Percentiles rank a stretch among this genome's conserved stretches.
phyloP scores from a whole-genome alignment of 495 filamentous ascomycete species.

The Lepraria neglecta region DNA sequence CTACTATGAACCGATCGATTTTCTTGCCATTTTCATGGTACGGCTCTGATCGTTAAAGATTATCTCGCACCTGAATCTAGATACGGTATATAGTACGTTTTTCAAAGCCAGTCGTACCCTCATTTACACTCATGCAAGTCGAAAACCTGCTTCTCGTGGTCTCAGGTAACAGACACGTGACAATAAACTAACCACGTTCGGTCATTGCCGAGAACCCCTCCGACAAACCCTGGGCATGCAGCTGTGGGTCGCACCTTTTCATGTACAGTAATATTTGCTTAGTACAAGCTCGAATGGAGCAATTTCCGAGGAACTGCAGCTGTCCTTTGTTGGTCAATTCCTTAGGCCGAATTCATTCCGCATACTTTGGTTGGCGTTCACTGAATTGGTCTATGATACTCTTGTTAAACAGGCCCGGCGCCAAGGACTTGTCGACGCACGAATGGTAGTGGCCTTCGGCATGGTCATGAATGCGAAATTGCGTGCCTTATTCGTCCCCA shows the following conservation, averaged over 20 bases:
- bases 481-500: background rate
- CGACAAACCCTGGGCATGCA: background rate
- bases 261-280: constrained; percentile 1
- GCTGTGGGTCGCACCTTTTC: background rate
- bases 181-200: background rate
- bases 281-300: background rate
- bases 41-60: background rate
- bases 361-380: background rate
- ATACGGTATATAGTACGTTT: background rate
- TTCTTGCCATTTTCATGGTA: background rate
- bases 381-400: background rate
- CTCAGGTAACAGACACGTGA: background rate
- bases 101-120: background rate
- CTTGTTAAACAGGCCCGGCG: background rate
- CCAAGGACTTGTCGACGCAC: background rate
- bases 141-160: background rate
- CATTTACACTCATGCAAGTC: background rate
- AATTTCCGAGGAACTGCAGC: background rate
- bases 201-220: constrained; percentile 2
- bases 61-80: background rate
- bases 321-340: background rate
- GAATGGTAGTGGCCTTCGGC: constrained; percentile 1
- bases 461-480: background rate
- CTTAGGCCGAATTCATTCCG: constrained; percentile 1
- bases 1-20: background rate